These are phyloP conservation scores for Emmonsia crescens DNA, from an alignment of 2,329 filamentous ascomycete species.

Conservation along the genomic window DNA sequence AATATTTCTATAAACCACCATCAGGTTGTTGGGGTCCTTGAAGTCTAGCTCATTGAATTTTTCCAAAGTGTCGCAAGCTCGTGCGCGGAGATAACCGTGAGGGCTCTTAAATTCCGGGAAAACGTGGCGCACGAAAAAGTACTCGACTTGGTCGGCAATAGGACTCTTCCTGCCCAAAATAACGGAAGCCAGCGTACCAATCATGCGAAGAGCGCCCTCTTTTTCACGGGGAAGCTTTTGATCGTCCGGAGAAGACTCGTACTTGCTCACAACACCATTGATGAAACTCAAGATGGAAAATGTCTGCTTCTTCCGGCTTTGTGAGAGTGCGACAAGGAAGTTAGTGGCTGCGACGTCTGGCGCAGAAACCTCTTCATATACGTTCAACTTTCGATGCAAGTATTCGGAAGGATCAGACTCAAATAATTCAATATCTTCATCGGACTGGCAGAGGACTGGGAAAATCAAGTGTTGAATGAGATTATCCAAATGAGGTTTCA, in stretches of 20 bases:
- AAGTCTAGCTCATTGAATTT: slow-evolving; percentile 97
- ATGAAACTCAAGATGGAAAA: slow-evolving; percentile 92
- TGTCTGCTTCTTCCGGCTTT: slow-evolving; percentile 87
- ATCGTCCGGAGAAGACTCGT: slow-evolving; percentile 70
- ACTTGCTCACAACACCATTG: slow-evolving; percentile 87
- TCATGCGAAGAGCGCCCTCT: slow-evolving; percentile 93
- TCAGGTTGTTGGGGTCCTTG: slow-evolving; percentile 89
- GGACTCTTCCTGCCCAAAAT: slow-evolving; percentile 97
- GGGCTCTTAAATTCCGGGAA: slow-evolving; percentile 94
- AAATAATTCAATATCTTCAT: slow-evolving; percentile 89
- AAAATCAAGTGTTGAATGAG: slow-evolving; percentile 92
- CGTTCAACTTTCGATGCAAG: slow-evolving; percentile 92
- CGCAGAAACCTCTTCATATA: slow-evolving; percentile 91
- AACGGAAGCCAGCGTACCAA: slow-evolving; percentile 84
- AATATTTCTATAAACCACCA: slow-evolving; percentile 93
- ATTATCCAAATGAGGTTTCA: slow-evolving; percentile 87
- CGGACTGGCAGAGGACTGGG: slow-evolving; percentile 81
- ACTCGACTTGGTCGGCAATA: slow-evolving; percentile 94
- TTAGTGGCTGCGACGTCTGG: slow-evolving; percentile 94
- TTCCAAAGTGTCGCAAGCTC: slow-evolving; percentile 93
- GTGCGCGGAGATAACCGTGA: slow-evolving; percentile 83
- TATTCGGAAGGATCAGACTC: slow-evolving; percentile 93
- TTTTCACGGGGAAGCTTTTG: slow-evolving; percentile 93
- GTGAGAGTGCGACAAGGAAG: slow-evolving; percentile 89
- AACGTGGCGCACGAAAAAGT: slow-evolving; percentile 95